Conservation (phyloP, 1,284 basidiomycete species). For the Ceratobasidium sp. region DNA sequence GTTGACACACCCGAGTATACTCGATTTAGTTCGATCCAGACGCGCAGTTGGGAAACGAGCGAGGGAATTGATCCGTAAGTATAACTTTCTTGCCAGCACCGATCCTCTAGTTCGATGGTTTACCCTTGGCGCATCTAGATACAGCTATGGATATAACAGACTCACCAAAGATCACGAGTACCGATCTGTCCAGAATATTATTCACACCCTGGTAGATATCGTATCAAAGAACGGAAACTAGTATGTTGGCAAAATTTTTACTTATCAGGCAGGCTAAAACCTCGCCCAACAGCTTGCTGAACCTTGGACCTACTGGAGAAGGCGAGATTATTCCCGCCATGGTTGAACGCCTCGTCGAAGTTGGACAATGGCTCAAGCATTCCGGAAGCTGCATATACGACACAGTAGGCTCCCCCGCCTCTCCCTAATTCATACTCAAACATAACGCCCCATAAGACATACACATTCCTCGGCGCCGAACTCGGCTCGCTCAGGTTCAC, state of each 20-base stretch:
- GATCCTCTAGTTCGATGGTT: slow-evolving; percentile 56
- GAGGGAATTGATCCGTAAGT: slow-evolving; percentile 58
- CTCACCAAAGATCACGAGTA: slow-evolving; percentile 65
- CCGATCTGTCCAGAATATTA: slow-evolving; percentile 64
- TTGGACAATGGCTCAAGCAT: slow-evolving; percentile 65
- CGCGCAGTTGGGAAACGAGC: slow-evolving; percentile 60
- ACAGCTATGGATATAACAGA: slow-evolving; percentile 56
- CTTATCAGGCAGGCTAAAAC: background rate
- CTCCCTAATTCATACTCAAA: background rate
- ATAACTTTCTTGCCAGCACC: background rate
- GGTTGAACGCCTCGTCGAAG: slow-evolving; percentile 62
- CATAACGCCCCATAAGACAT: slow-evolving; percentile 33
- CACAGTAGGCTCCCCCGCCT: slow-evolving; percentile 58
- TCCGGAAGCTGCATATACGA: slow-evolving; percentile 67
- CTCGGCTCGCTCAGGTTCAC: slow-evolving; percentile 63
- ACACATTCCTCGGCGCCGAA: slow-evolving; percentile 57
- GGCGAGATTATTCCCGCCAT: slow-evolving; percentile 66
- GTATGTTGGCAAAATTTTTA: slow-evolving; percentile 55
- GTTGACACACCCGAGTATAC: background rate
- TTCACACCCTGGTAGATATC: slow-evolving; percentile 68
- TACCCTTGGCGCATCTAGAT: slow-evolving; percentile 42
- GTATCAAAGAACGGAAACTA: slow-evolving; percentile 69
- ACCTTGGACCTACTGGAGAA: slow-evolving; percentile 68
- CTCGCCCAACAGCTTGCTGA: slow-evolving; percentile 60
- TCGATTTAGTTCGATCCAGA: background rate